Conservation (phyloP, 805 yeast species). For the Candida tibetensis region DNA sequence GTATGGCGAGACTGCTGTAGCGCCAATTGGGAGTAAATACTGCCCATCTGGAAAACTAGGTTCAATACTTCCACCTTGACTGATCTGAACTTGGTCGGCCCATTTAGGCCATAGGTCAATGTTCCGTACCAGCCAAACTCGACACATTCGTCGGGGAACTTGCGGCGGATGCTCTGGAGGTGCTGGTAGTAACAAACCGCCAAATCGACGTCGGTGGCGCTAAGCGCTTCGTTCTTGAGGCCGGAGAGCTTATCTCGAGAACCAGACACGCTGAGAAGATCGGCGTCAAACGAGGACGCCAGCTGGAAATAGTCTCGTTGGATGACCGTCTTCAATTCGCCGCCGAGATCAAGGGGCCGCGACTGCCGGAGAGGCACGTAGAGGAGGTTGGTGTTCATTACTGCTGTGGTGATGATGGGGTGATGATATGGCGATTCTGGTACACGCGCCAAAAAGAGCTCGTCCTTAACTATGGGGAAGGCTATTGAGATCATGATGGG, state of each 20-base stretch:
- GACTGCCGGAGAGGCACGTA: slow-evolving; percentile 53
- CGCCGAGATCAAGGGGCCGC: slow-evolving; percentile 37
- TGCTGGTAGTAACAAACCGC: slow-evolving; percentile 48
- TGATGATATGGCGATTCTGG: no score
- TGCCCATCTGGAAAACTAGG: slow-evolving; percentile 66
- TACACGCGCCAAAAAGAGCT: no score
- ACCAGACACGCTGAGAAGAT: slow-evolving; percentile 39
- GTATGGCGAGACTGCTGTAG: slow-evolving; percentile 40
- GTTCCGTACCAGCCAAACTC: slow-evolving; percentile 75
- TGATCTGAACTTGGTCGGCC: slow-evolving; percentile 46
- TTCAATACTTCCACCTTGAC: slow-evolving; percentile 60
- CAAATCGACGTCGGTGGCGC: slow-evolving; percentile 33
- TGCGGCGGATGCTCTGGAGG: slow-evolving; percentile 43
- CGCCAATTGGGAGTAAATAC: slow-evolving; percentile 59
- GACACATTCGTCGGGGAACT: slow-evolving; percentile 62
- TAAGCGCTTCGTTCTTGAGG: slow-evolving; percentile 26
- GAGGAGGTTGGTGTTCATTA: slow-evolving; percentile 38
- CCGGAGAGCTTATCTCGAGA: slow-evolving; percentile 43
- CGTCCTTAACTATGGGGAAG: no score
- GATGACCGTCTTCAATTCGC: slow-evolving; percentile 42
- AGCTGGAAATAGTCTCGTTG: slow-evolving; percentile 45
- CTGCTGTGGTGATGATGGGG: background rate
- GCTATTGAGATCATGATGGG: no score
- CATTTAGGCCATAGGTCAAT: slow-evolving; percentile 52
- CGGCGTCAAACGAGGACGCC: slow-evolving; percentile 30